Evolutionary conservation across 148 eudicot species (phyloP), one percentile per base, ranked within the genome.

Genomic region (Gaultheria prostrata): DNA sequence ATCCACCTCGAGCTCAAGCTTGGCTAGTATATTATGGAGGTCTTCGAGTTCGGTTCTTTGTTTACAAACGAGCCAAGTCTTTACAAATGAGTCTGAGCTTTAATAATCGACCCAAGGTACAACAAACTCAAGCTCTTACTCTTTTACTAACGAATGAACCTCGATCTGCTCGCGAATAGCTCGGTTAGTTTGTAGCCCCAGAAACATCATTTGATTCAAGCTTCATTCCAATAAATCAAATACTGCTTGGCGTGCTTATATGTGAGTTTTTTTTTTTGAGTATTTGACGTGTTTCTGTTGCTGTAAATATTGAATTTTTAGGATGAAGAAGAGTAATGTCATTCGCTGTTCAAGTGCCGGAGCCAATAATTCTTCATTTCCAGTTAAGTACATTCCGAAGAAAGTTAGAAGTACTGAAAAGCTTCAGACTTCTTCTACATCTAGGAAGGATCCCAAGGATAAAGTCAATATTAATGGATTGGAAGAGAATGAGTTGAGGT

Each of bases 311-410:
- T 74, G 57, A 10, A 61, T 84, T 46, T 77, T 63, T 86, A 92
- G 91, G 92, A 45, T 86, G 80, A 86, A 79, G 79, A 85, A 77
- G 87, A 88, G 71, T 76, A 80, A 32, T 50, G 65, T 32, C 76
- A 86, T 86, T 69, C 87, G 83, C 77, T 90, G 91, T 84, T 88
- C 87, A n/a, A 84, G 80, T 21, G 80, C 53, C 35, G 86, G 89
- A 46, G 82, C 84, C 48, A 81, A 82, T 76, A 76, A 87, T 72
- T 51, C 85, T 1, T 82, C 87, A 61, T 76, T 89, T 80, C 98
- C 98, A 14, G 93, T 94, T 78, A 88, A 89, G 79, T 93, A 93
- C 85, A 84, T 89, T 83, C 94, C 98, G n/a, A 94, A 91, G 84
- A 89, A 82, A 79, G 72, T 65, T 61, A 84, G 78, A 48, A 87